These are phyloP conservation scores for Penicillium sp. DNA, from an alignment of 2,329 filamentous ascomycete genomes.

Conservation along the genomic window DNA sequence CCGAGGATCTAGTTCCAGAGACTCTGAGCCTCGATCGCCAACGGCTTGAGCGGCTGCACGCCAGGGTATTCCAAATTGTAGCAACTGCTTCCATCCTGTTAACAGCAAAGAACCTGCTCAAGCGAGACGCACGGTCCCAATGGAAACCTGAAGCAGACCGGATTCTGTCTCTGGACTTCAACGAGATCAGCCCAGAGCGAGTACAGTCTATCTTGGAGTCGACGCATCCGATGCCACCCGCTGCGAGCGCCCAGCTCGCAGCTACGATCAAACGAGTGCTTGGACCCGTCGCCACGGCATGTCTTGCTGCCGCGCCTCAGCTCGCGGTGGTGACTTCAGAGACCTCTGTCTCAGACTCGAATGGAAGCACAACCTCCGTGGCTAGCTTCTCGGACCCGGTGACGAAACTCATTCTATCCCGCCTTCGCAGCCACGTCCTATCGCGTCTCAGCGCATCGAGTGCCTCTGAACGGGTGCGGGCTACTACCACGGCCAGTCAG, in stretches of 20 bases:
- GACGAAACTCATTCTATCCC: slow-evolving; percentile 59
- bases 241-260: slow-evolving; percentile 46
- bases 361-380: slow-evolving; percentile 18
- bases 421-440: slow-evolving; percentile 56
- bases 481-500: slow-evolving; percentile 59
- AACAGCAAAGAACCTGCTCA: slow-evolving; percentile 65
- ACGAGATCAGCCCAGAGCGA: slow-evolving; percentile 42
- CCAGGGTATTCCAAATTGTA: slow-evolving; percentile 57
- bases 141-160: slow-evolving; percentile 63
- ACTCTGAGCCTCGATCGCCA: slow-evolving; percentile 58
- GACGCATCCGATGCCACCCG: slow-evolving; percentile 50
- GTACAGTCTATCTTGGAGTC: slow-evolving; percentile 50
- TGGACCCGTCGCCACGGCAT: slow-evolving; percentile 51
- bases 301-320: slow-evolving; percentile 28
- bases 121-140: slow-evolving; percentile 62
- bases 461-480: slow-evolving; percentile 58
- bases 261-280: slow-evolving; percentile 55
- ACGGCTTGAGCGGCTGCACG: slow-evolving; percentile 55
- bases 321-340: slow-evolving; percentile 53
- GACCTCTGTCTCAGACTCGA: slow-evolving; percentile 50
- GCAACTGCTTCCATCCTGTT: slow-evolving; percentile 63
- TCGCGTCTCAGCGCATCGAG: slow-evolving; percentile 60
- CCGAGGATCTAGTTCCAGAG: slow-evolving; percentile 57
- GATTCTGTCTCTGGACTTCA: slow-evolving; percentile 54
- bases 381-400: slow-evolving; percentile 60